These are phyloP conservation scores for Fusarium luffae DNA, from an alignment of 2,329 filamentous ascomycete genomes.

Conservation along the genomic window DNA sequence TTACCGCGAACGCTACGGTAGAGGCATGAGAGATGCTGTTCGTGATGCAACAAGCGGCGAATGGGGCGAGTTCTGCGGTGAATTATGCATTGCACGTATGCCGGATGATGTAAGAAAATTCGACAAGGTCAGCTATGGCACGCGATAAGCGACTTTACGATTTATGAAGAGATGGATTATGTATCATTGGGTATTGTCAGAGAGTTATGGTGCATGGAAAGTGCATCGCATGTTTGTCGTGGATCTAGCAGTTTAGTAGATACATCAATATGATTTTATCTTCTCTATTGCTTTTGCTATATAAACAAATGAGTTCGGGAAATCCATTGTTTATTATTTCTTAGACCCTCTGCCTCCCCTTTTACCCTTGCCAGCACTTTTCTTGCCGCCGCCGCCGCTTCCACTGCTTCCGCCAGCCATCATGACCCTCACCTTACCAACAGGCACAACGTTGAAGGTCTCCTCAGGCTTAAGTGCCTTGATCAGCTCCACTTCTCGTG, in stretches of 20 bases:
- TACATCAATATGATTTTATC: constrained; percentile 9
- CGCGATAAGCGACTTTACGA: constrained; percentile 15
- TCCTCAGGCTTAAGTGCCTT: constrained; percentile 84
- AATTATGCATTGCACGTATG: constrained; percentile 72
- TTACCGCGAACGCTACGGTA: constrained; percentile 81
- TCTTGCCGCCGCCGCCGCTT: constrained; percentile 56
- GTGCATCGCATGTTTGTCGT: constrained; percentile 14
- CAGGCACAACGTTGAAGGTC: constrained; percentile 81
- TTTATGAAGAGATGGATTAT: constrained; percentile 18
- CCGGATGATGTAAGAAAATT: constrained; percentile 68
- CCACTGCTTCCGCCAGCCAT: constrained; percentile 59
- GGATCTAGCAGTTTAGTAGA: constrained; percentile 22
- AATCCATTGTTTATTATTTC: constrained; percentile 44
- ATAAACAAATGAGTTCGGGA: neutral
- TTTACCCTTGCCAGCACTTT: constrained; percentile 50
- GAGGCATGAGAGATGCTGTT: constrained; percentile 80
- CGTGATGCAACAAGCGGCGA: constrained; percentile 80
- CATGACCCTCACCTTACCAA: constrained; percentile 84
- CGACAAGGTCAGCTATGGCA: constrained; percentile 51
- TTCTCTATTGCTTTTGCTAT: constrained; percentile 1
- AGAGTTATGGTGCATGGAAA: constrained; percentile 11
- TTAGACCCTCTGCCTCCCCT: constrained; percentile 58
- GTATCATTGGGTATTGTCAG: constrained; percentile 1
- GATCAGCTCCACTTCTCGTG: constrained; percentile 85
- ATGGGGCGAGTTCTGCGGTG: constrained; percentile 80